These are phyloP conservation scores for Nakataea oryzae DNA, from an alignment of 2,329 filamentous ascomycete genomes.

Conservation along the genomic window DNA sequence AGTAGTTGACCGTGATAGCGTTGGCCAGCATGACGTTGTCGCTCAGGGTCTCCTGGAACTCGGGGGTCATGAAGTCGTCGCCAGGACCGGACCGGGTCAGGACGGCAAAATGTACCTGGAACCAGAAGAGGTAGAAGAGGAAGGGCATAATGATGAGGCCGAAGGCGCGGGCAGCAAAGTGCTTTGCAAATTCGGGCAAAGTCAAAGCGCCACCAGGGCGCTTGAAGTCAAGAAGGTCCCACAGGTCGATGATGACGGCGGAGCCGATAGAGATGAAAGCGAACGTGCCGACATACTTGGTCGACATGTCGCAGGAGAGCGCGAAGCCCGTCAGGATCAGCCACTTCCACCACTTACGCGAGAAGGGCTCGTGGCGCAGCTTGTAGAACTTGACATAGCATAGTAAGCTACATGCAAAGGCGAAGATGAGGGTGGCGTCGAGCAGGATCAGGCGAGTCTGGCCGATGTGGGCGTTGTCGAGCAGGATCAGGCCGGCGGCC, in stretches of 20 bases:
- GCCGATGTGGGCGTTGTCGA: conserved; percentile 96
- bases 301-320: conserved; percentile 94
- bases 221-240: conserved; percentile 87
- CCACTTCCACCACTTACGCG: conserved; percentile 99
- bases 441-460: conserved; percentile 92
- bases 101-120: conserved; percentile 96
- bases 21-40: conserved; percentile 91
- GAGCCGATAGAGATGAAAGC: conserved; percentile 96
- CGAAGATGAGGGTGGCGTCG: conserved; percentile 86
- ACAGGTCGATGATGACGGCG: conserved; percentile 87
- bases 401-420: conserved; percentile 90
- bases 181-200: conserved; percentile 72
- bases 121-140: conserved; percentile 99
- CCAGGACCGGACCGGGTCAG: conserved; percentile 82
- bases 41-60: conserved; percentile 93
- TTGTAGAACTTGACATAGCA: conserved; percentile 98
- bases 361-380: conserved; percentile 77
- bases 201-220: conserved; percentile 71
- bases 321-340: conserved; percentile 87
- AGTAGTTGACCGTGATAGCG: conserved; percentile 79
- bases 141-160: conserved; percentile 87
- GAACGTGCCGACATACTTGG: conserved; percentile 94
- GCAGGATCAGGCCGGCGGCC: conserved; percentile 75
- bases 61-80: conserved; percentile 97
- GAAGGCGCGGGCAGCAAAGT: conserved; percentile 79